These are phyloP conservation scores for Linanthus parryae DNA, from an alignment of 148 eudicot species.

Conservation along the genomic window DNA sequence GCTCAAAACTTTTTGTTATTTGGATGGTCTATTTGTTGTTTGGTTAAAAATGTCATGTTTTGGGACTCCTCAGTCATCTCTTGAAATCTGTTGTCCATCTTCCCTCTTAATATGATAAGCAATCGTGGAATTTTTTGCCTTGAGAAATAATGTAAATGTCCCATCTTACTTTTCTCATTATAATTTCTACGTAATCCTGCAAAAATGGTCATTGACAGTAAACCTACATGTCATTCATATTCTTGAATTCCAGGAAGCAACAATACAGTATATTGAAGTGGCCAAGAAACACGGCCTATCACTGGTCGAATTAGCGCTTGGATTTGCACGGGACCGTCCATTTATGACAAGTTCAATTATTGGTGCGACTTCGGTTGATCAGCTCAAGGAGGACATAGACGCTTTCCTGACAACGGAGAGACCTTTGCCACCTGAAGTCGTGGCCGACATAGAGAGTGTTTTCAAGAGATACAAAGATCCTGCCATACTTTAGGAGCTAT, in stretches of 20 bases:
- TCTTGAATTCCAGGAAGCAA: conserved; percentile 67
- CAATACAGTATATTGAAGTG: conserved; percentile 57
- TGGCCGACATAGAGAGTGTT: conserved; percentile 56
- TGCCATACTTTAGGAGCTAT: conserved; percentile 34
- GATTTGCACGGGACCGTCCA: conserved; percentile 77
- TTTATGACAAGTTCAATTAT: conserved; percentile 82
- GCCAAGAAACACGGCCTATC: conserved; percentile 81
- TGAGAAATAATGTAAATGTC: too few species aligned
- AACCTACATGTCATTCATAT: too few species aligned
- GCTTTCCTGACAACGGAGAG: conserved; percentile 60
- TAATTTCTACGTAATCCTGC: too few species aligned
- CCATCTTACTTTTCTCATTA: too few species aligned
- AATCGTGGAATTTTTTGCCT: too few species aligned
- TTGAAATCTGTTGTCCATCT: too few species aligned
- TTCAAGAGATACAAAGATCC: conserved; percentile 95
- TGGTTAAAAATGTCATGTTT: too few species aligned
- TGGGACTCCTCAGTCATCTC: too few species aligned
- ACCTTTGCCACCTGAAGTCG: conserved; percentile 61
- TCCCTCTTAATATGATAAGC: too few species aligned
- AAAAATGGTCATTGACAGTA: too few species aligned
- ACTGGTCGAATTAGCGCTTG: conserved; percentile 73
- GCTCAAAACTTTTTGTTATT: too few species aligned
- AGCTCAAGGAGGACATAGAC: conserved; percentile 77
- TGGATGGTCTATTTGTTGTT: too few species aligned
- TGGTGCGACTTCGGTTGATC: conserved; percentile 83